A percentile compares a stretch with the other conserved stretches of the same genome.
These are phyloP conservation scores for Skeletonema potamos DNA, from an alignment of 108 stramenopile species.

Conservation along the genomic window DNA sequence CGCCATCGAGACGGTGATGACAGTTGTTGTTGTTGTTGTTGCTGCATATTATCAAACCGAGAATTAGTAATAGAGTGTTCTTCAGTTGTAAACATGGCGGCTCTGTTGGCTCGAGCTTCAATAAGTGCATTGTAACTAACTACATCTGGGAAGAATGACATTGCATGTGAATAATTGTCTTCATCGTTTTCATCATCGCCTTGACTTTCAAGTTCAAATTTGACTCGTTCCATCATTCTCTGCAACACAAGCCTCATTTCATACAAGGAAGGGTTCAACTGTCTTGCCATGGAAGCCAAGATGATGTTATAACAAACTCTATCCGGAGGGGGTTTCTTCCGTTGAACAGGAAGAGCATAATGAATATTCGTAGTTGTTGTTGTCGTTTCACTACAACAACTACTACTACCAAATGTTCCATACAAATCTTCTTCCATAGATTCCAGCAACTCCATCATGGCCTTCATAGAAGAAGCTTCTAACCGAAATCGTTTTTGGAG, in stretches of 20 bases:
- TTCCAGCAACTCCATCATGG: conserved; percentile 42
- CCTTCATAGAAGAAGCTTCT: conserved; percentile 32
- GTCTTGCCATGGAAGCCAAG: conserved; percentile 36
- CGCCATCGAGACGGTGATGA: background rate
- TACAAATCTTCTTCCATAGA: conserved; percentile 45
- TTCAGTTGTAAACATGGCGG: conserved; percentile 31
- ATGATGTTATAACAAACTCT: conserved; percentile 39
- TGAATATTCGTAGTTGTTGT: background rate
- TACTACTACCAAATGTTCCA: conserved; percentile 1
- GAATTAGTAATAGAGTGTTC: background rate
- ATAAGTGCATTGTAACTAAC: conserved; percentile 45
- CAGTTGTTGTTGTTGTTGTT: background rate
- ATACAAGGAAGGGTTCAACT: conserved; percentile 36
- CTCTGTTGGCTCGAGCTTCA: conserved; percentile 39
- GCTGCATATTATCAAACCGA: conserved; percentile 1
- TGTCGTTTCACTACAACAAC: background rate
- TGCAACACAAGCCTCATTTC: conserved; percentile 41
- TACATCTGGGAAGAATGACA: conserved; percentile 32
- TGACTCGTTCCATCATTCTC: conserved; percentile 41
- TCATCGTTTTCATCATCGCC: background rate
- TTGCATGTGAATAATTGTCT: conserved; percentile 4
- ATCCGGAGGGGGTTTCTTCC: conserved; percentile 32
- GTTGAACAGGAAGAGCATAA: background rate
- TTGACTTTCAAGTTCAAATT: conserved; percentile 21
- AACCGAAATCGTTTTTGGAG: conserved; percentile 20